phyloP scores from a whole-genome alignment of 2,329 filamentous ascomycete species.

The Colletotrichum eleusines region DNA sequence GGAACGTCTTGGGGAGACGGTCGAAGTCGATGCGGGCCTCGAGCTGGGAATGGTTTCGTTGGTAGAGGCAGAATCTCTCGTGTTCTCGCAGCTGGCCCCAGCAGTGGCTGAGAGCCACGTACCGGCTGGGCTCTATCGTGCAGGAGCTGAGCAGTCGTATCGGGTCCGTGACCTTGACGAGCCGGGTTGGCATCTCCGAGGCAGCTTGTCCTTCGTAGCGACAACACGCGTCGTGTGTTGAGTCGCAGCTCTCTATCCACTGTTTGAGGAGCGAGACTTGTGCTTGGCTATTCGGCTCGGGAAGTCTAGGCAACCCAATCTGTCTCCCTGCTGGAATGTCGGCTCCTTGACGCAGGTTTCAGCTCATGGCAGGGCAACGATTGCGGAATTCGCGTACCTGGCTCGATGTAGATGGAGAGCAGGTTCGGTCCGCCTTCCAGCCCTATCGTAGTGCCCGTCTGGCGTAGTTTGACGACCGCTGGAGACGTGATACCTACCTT shows the following conservation, averaged over 20 bases:
- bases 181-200: slow-evolving; percentile 16
- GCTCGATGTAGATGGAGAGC: slow-evolving; percentile 20
- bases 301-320: slow-evolving; percentile 5
- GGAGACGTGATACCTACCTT: neutral
- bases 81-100: slow-evolving; percentile 37
- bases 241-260: slow-evolving; percentile 16
- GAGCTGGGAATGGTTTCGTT: neutral
- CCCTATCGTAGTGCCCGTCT: neutral
- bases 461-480: neutral
- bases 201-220: neutral
- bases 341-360: neutral
- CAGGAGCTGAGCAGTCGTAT: neutral
- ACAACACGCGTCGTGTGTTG: slow-evolving; percentile 11
- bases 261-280: slow-evolving; percentile 20
- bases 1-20: slow-evolving; percentile 37
- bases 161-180: slow-evolving; percentile 10
- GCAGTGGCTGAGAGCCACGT: slow-evolving; percentile 44
- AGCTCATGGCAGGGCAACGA: neutral
- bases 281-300: slow-evolving; percentile 1
- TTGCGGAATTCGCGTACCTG: neutral
- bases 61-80: slow-evolving; percentile 2
- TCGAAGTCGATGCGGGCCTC: slow-evolving; percentile 11
- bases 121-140: neutral
- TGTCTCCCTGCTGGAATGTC: slow-evolving; percentile 1
- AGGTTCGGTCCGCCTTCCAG: slow-evolving; percentile 17